Evolutionary conservation across 768 basidiomycete species (phyloP), one percentile per base, ranked within the genome.

Genomic region (Boletus sp.): DNA sequence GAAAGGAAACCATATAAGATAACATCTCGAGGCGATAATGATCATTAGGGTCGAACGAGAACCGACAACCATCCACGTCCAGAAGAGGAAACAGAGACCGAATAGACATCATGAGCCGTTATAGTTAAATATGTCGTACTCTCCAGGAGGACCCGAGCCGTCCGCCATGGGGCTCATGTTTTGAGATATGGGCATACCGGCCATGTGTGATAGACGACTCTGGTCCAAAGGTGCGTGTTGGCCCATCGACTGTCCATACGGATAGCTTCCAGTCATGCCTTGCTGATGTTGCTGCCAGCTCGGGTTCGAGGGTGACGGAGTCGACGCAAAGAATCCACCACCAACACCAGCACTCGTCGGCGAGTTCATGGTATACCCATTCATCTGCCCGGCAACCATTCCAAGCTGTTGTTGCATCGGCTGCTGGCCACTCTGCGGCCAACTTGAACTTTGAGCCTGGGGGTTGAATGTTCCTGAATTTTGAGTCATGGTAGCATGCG

Each of bases 41-140:
- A 60, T 58, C 58, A 57, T 53, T 38, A 55, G 61, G 60, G 44
- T 52, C 53, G 38, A 55, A 53, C 40, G 43, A 62, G 49, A 52
- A 50, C 63, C 51, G 51, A 60, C 46, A 54, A 48, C 50, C 48
- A 64, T 60, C 61, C 63, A 47, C 44, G 40, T 58, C 59, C 59
- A 51, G 43, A 23, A 52, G 47, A 51, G 53, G 49, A 56, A 56
- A 54, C 44, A 25, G 39, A 27, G 48, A 62, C 63, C 47, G 53
- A 37, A 48, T 25, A 54, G 52, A 49, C 46, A 55, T 66, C 66
- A 72, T 74, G 69, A 76, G 52, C 74, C 73, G 60, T 70, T 75
- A 80, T 84, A 85, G 64, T 80, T 82, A 67, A 84, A 82, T 57
- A 83, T 70, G 57, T 83, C 83, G 60, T 81, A 79, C 51, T 84